Evolutionary conservation across 2,329 filamentous ascomycete species (phyloP).

Genomic region (Neopestalotiopsis clavispora): DNA sequence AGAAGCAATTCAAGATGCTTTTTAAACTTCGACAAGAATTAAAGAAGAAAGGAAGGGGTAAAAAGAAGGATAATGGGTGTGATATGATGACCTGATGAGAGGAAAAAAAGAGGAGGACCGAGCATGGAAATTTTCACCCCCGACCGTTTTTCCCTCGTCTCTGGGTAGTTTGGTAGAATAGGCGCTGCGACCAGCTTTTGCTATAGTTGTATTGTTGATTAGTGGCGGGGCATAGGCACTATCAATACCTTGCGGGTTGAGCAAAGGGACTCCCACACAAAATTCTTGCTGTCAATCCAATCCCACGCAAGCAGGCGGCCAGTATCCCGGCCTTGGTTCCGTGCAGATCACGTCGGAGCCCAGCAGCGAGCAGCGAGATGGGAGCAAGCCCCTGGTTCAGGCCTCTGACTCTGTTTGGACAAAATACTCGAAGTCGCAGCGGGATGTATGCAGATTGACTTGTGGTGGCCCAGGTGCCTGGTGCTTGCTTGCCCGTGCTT

Average conservation of each 20-base stretch:
- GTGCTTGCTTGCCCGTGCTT: not conserved
- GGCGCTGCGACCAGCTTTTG: not conserved
- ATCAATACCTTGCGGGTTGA: not conserved
- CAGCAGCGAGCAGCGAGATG: not conserved
- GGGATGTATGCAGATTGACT: no score
- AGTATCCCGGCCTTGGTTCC: not conserved
- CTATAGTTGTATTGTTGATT: slow-evolving; percentile 4
- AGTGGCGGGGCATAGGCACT: not conserved
- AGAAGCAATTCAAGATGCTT: not conserved
- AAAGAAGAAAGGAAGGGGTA: not conserved
- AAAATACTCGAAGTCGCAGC: no score
- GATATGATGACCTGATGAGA: not conserved
- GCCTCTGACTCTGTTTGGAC: not conserved
- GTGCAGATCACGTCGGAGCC: not conserved
- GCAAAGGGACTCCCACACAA: not conserved
- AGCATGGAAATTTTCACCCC: not conserved
- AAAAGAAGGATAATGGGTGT: not conserved
- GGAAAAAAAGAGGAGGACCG: not conserved
- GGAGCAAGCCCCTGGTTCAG: not conserved
- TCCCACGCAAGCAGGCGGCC: not conserved
- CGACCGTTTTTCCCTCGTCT: not conserved
- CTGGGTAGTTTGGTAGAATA: not conserved
- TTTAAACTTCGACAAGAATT: not conserved
- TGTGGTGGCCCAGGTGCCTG: not conserved
- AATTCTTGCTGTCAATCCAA: not conserved